A percentile compares a stretch with the other conserved stretches of the same genome.
phyloP scores from a whole-genome alignment of 163 green algal species.

The Scenedesmus sp. region DNA sequence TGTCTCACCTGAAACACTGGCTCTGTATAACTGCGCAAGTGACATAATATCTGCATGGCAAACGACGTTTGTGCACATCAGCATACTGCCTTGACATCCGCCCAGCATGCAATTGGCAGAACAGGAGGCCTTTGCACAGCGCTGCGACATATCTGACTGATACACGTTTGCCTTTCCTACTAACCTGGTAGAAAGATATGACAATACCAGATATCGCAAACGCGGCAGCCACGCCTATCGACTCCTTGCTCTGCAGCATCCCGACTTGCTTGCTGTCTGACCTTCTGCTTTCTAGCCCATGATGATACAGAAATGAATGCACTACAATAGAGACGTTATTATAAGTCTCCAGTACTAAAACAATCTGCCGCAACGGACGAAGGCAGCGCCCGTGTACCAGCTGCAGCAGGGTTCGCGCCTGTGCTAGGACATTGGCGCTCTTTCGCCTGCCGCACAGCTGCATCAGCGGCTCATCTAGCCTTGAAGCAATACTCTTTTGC shows the following conservation, averaged over 20 bases:
- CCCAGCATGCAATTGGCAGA: not conserved
- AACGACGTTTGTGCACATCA: not conserved
- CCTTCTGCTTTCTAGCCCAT: not conserved
- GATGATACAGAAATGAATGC: not conserved
- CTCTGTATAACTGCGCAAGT: slow-evolving; percentile 93
- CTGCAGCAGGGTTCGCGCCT: slow-evolving; percentile 1
- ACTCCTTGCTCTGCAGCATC: slow-evolving; percentile 13
- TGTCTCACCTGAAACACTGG: slow-evolving; percentile 86
- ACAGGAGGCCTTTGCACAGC: not conserved
- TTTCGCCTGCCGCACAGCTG: not conserved
- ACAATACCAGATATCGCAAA: slow-evolving; percentile 19
- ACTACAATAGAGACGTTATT: not conserved
- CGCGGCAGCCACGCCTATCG: slow-evolving; percentile 4
- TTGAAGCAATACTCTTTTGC: too few relatives aligned
- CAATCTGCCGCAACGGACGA: not conserved
- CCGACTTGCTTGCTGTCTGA: not conserved
- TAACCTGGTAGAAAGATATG: slow-evolving; percentile 49
- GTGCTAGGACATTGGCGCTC: not conserved
- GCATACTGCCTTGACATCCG: not conserved
- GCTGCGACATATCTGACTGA: not conserved
- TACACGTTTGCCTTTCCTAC: too few relatives aligned
- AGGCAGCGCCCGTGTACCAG: not conserved
- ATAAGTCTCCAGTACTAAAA: not conserved
- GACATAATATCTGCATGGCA: slow-evolving; percentile 63
- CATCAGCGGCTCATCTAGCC: not conserved